These are phyloP conservation scores for Alliaria petiolata DNA, from an alignment of 345 rosid genomes.

Conservation along the genomic window DNA sequence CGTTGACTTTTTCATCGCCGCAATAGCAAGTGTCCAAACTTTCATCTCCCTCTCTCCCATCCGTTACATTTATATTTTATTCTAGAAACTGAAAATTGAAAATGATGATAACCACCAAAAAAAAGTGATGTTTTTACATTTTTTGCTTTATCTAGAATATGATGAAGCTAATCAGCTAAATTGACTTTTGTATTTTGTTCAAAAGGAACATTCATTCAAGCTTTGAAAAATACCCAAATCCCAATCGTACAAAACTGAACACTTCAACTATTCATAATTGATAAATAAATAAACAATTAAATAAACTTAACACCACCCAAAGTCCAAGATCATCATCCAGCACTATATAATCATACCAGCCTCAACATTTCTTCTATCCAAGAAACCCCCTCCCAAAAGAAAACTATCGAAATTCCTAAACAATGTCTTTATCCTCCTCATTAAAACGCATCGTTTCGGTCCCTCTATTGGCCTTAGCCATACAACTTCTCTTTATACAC, in stretches of 20 bases:
- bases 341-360: slow-evolving; percentile 3
- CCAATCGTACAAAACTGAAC: slow-evolving; percentile 14
- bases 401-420: neutral
- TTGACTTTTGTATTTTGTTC: neutral
- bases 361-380: neutral
- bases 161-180: neutral
- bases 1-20: slow-evolving; percentile 3
- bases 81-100: neutral
- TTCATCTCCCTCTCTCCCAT: neutral
- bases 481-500: slow-evolving; percentile 11
- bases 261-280: slow-evolving; percentile 10
- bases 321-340: neutral
- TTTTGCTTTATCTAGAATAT: neutral
- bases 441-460: neutral
- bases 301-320: neutral
- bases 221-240: neutral
- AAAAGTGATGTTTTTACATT: neutral
- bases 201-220: neutral
- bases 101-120: neutral
- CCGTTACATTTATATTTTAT: neutral
- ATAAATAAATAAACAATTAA: neutral
- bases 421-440: slow-evolving; percentile 28
- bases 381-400: neutral
- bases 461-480: slow-evolving; percentile 16
- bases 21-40: neutral